Conservation (phyloP, 306 rosid species). For the Inga laurina region DNA sequence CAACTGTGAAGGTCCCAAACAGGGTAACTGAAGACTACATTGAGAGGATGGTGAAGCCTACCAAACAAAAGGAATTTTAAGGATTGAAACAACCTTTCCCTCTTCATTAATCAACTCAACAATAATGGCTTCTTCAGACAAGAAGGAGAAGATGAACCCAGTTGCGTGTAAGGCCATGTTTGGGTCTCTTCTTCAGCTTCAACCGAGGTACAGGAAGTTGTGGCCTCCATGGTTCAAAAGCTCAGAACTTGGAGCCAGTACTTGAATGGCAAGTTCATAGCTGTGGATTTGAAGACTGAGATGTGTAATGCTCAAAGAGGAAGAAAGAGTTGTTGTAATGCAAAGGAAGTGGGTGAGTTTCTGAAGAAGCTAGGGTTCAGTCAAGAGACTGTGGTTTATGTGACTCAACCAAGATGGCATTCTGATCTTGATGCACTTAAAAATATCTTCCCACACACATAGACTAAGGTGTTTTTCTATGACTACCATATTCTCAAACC, state of each 20-base stretch:
- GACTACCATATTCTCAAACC: not conserved
- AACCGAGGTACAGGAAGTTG: conserved; percentile 33
- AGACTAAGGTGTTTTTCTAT: conserved; percentile 31
- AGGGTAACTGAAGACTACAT: conserved; percentile 38
- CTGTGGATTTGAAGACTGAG: conserved; percentile 41
- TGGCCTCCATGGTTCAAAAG: conserved; percentile 26
- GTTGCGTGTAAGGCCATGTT: conserved; percentile 46
- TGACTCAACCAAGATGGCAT: conserved; percentile 44
- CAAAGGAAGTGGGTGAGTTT: conserved; percentile 42
- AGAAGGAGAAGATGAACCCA: conserved; percentile 19
- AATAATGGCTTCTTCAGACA: conserved; percentile 10
- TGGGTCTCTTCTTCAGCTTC: conserved; percentile 36
- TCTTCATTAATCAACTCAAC: conserved; percentile 21
- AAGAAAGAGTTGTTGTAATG: conserved; percentile 24
- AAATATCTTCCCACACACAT: conserved; percentile 45
- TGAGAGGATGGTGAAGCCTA: conserved; percentile 32
- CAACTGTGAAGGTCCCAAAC: conserved; percentile 38
- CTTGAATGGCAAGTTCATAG: conserved; percentile 28
- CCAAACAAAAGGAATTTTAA: conserved; percentile 35
- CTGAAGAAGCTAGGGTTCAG: conserved; percentile 39
- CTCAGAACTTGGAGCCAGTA: conserved; percentile 32
- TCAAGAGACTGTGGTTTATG: conserved; percentile 38
- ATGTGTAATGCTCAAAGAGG: conserved; percentile 25
- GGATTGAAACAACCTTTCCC: conserved; percentile 46
- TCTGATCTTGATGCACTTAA: conserved; percentile 35